These are phyloP conservation scores for Xanthoparmelia taractica DNA, from an alignment of 495 filamentous ascomycete genomes.

Conservation along the genomic window DNA sequence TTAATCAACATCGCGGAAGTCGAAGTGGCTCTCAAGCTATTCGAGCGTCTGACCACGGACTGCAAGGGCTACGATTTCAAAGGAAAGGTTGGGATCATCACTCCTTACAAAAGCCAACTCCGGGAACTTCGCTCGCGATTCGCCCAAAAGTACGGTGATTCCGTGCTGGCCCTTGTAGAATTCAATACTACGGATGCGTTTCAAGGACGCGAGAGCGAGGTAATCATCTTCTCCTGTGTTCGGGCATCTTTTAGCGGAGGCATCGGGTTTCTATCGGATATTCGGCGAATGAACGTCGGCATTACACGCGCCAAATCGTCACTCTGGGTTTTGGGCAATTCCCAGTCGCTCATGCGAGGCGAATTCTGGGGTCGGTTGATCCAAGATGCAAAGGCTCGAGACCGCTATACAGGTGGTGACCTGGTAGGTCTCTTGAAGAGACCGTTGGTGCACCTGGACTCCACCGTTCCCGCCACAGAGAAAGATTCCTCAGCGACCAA, in stretches of 20 bases:
- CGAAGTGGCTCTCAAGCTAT: slow-evolving; percentile 75
- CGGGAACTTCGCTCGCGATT: slow-evolving; percentile 69
- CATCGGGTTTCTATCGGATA: slow-evolving; percentile 96
- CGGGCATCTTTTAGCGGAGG: slow-evolving; percentile 78
- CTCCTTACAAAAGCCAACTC: slow-evolving; percentile 93
- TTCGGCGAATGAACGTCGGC: slow-evolving; percentile 99
- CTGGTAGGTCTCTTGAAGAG: slow-evolving; percentile 42
- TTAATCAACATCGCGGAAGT: slow-evolving; percentile 84
- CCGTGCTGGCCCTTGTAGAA: slow-evolving; percentile 70
- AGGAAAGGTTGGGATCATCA: slow-evolving; percentile 91
- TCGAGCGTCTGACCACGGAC: slow-evolving; percentile 65
- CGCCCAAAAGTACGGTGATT: slow-evolving; percentile 57
- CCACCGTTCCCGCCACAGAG: not conserved
- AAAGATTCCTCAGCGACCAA: slow-evolving; percentile 24
- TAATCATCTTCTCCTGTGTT: slow-evolving; percentile 98
- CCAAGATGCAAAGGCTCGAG: slow-evolving; percentile 63
- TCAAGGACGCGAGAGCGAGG: slow-evolving; percentile 90
- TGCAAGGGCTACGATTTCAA: slow-evolving; percentile 59
- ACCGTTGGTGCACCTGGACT: slow-evolving; percentile 36
- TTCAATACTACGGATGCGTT: slow-evolving; percentile 99
- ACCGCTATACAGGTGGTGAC: slow-evolving; percentile 70
- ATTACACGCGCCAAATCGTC: slow-evolving; percentile 92
- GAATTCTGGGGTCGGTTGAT: slow-evolving; percentile 85
- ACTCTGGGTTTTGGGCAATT: slow-evolving; percentile 91
- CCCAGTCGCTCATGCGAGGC: slow-evolving; percentile 72